phyloP scores from a whole-genome alignment of 2,329 filamentous ascomycete species.

The Didymella sp. region DNA sequence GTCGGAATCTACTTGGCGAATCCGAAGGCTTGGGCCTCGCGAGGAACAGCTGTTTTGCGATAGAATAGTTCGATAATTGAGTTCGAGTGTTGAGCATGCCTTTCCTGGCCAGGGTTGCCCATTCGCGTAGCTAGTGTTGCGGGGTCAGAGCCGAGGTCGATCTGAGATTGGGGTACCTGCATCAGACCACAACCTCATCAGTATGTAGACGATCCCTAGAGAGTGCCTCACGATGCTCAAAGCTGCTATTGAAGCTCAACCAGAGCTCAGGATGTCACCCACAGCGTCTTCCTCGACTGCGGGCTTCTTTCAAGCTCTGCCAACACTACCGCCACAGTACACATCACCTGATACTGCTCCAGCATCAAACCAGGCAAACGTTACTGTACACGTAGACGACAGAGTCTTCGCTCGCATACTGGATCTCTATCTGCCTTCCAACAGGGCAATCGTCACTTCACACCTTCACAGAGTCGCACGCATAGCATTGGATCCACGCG shows the following conservation, averaged over 20 bases:
- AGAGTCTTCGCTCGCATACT: slow-evolving; percentile 31
- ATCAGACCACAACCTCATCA: slow-evolving; percentile 1
- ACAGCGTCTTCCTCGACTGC: slow-evolving; percentile 36
- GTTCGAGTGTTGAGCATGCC: no score
- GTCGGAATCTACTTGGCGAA: no score
- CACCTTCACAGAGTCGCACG: slow-evolving; percentile 33
- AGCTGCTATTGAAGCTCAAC: slow-evolving; percentile 8
- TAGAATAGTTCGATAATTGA: no score
- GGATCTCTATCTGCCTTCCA: slow-evolving; percentile 32
- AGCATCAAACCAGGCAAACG: background rate
- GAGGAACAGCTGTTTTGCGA: no score
- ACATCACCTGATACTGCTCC: slow-evolving; percentile 18
- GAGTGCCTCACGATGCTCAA: slow-evolving; percentile 7
- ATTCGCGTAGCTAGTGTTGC: slow-evolving; percentile 1
- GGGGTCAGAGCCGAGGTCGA: slow-evolving; percentile 14
- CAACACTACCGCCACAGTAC: slow-evolving; percentile 36
- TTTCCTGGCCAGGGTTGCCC: background rate
- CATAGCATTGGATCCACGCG: slow-evolving; percentile 25
- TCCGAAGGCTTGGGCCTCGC: no score
- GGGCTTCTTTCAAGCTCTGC: slow-evolving; percentile 43
- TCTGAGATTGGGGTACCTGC: slow-evolving; percentile 2
- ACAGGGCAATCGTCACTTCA: slow-evolving; percentile 19
- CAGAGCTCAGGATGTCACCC: slow-evolving; percentile 28
- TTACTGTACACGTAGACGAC: slow-evolving; percentile 27
- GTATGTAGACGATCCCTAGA: background rate